A percentile compares a stretch with the other conserved stretches of the same genome.
Conservation (phyloP, 1,139 yeast genomes). For the Blastobotrys ciferrii region DNA sequence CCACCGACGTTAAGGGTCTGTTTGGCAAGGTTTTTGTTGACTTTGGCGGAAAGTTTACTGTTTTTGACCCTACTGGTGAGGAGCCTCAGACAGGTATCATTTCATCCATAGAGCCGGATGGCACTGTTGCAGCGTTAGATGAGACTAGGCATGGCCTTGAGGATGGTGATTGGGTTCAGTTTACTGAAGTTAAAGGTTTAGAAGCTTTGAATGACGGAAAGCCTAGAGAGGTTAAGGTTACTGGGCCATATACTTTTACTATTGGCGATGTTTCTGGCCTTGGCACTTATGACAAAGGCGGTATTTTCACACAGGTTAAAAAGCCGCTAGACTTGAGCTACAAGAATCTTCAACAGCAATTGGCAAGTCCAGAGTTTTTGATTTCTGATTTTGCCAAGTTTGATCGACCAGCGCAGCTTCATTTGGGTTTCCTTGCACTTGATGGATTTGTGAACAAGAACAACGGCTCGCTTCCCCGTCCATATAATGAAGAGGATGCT, state of each 20-base stretch:
- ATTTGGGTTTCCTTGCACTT: constrained; percentile 88
- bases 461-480: constrained; percentile 68
- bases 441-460: constrained; percentile 67
- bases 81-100: constrained; percentile 86
- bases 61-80: constrained; percentile 87
- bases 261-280: constrained; percentile 52
- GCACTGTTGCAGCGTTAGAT: constrained; percentile 88
- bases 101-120: constrained; percentile 83
- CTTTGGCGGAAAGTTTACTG: constrained; percentile 76
- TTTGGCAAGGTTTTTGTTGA: constrained; percentile 90
- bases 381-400: constrained; percentile 90
- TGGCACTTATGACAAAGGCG: constrained; percentile 77
- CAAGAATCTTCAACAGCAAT: constrained; percentile 61
- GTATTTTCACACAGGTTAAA: constrained; percentile 89
- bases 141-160: constrained; percentile 91
- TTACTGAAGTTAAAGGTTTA: constrained; percentile 79
- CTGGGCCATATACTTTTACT: constrained; percentile 91
- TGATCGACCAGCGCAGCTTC: constrained; percentile 87
- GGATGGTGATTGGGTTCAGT: constrained; percentile 87
- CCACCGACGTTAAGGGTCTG: constrained; percentile 81
- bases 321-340: constrained; percentile 66
- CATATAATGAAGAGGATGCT: constrained; percentile 75
- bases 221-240: constrained; percentile 73
- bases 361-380: constrained; percentile 73
- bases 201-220: constrained; percentile 64